Evolutionary conservation across 257 asterid genomes (phyloP).

Genomic region (Solanum corneliomulleri): DNA sequence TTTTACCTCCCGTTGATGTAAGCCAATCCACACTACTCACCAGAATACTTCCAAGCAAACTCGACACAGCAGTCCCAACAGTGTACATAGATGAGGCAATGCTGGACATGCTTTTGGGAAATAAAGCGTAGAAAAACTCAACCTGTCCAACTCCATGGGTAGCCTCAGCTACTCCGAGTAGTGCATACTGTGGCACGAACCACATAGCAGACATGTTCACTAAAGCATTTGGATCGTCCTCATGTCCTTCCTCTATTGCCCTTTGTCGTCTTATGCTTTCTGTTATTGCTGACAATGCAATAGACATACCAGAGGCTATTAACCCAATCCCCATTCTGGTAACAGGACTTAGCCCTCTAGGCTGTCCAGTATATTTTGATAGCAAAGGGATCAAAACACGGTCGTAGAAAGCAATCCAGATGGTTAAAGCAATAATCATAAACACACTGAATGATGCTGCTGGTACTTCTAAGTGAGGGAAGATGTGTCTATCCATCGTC

Average conservation of each 20-base stretch:
- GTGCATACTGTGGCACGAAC: slow-evolving; percentile 8
- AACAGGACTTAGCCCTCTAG: not conserved
- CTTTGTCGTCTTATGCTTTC: not conserved
- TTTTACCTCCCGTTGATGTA: not conserved
- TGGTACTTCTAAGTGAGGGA: slow-evolving; percentile 6
- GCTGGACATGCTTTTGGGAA: slow-evolving; percentile 17
- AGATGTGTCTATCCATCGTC: slow-evolving; percentile 6
- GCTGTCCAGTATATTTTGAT: not conserved
- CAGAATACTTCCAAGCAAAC: slow-evolving; percentile 1
- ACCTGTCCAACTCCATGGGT: slow-evolving; percentile 1
- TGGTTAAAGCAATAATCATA: not conserved
- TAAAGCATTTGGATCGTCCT: not conserved
- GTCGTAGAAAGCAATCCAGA: slow-evolving; percentile 4
- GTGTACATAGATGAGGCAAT: not conserved
- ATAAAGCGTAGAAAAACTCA: slow-evolving; percentile 6
- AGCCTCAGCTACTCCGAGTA: slow-evolving; percentile 9
- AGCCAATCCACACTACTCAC: not conserved
- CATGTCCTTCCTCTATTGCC: not conserved
- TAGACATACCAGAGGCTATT: not conserved
- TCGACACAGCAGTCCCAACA: slow-evolving; percentile 4
- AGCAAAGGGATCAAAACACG: slow-evolving; percentile 1
- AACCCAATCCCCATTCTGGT: slow-evolving; percentile 9
- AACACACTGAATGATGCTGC: slow-evolving; percentile 11
- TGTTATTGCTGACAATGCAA: slow-evolving; percentile 2
- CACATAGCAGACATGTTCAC: slow-evolving; percentile 18